Conservation (phyloP, 2,329 filamentous ascomycete genomes). For the Grosmannia clavigera region DNA sequence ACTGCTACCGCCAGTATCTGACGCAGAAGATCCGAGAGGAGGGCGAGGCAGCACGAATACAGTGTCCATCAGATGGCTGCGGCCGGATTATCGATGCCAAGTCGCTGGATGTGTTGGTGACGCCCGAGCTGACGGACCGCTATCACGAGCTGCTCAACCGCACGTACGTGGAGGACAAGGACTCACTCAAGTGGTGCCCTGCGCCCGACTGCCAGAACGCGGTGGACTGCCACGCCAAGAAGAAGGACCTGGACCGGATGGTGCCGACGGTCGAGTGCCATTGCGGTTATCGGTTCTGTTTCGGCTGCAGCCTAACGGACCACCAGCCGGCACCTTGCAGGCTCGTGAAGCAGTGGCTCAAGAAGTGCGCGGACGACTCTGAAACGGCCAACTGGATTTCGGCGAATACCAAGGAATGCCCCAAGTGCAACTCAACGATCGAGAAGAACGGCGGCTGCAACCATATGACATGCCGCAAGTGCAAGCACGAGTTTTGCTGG, state of each 20-base stretch:
- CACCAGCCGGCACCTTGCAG: slow-evolving; percentile 89
- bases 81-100: slow-evolving; percentile 83
- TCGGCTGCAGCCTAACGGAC: slow-evolving; percentile 79
- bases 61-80: slow-evolving; percentile 82
- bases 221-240: slow-evolving; percentile 77
- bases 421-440: slow-evolving; percentile 90
- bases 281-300: slow-evolving; percentile 85
- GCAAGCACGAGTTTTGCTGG: slow-evolving; percentile 96
- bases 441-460: slow-evolving; percentile 98
- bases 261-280: slow-evolving; percentile 83
- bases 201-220: slow-evolving; percentile 95
- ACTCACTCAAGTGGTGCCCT: slow-evolving; percentile 92
- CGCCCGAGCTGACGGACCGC: slow-evolving; percentile 41
- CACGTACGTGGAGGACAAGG: slow-evolving; percentile 95
- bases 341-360: slow-evolving; percentile 88
- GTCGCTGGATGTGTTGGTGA: slow-evolving; percentile 67
- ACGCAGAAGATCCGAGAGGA: slow-evolving; percentile 89
- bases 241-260: slow-evolving; percentile 69
- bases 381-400: slow-evolving; percentile 99
- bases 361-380: slow-evolving; percentile 96
- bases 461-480: slow-evolving; percentile 95
- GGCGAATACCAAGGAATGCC: slow-evolving; percentile 96
- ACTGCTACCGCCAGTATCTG: slow-evolving; percentile 87
- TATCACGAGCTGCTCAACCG: slow-evolving; percentile 81
- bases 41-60: slow-evolving; percentile 86